Percentiles rank a stretch among this genome's conserved stretches.
phyloP scores from a whole-genome alignment of 805 yeast species.

The Grigorovia transvaalensis region DNA sequence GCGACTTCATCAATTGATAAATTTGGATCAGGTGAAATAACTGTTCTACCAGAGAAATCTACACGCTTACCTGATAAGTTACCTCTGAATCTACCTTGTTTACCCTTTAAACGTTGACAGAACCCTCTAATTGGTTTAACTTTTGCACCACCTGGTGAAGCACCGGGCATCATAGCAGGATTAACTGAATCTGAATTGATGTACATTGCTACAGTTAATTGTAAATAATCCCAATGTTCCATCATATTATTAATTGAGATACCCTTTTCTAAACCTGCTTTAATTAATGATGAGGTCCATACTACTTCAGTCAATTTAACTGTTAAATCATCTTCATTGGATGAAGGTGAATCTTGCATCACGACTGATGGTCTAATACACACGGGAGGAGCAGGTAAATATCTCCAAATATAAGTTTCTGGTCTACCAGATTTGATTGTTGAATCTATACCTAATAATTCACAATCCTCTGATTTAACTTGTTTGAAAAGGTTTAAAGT shows the following conservation, averaged over 20 bases:
- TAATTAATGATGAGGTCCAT: slow-evolving; percentile 89
- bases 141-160: slow-evolving; percentile 40
- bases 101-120: slow-evolving; percentile 95
- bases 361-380: slow-evolving; percentile 95
- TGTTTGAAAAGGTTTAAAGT: slow-evolving; percentile 81
- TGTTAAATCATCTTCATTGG: slow-evolving; percentile 95
- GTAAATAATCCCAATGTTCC: slow-evolving; percentile 99
- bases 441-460: slow-evolving; percentile 82
- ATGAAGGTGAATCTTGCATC: slow-evolving; percentile 80
- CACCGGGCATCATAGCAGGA: slow-evolving; percentile 66
- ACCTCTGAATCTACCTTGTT: slow-evolving; percentile 98
- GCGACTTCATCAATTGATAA: slow-evolving; percentile 93
- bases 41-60: slow-evolving; percentile 96
- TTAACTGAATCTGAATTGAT: slow-evolving; percentile 91
- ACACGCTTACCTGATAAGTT: slow-evolving; percentile 97
- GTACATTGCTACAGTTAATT: slow-evolving; percentile 91
- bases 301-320: slow-evolving; percentile 93
- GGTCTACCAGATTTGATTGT: slow-evolving; percentile 77
- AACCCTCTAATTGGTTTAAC: slow-evolving; percentile 81
- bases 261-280: slow-evolving; percentile 93
- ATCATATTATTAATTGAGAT: slow-evolving; percentile 83
- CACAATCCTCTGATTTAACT: slow-evolving; percentile 80
- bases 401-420: slow-evolving; percentile 93
- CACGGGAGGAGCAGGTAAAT: slow-evolving; percentile 97
- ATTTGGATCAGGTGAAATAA: slow-evolving; percentile 97